Evolutionary conservation across 768 basidiomycete genomes (phyloP).

Genomic region (Cystofilobasidium capitatum): DNA sequence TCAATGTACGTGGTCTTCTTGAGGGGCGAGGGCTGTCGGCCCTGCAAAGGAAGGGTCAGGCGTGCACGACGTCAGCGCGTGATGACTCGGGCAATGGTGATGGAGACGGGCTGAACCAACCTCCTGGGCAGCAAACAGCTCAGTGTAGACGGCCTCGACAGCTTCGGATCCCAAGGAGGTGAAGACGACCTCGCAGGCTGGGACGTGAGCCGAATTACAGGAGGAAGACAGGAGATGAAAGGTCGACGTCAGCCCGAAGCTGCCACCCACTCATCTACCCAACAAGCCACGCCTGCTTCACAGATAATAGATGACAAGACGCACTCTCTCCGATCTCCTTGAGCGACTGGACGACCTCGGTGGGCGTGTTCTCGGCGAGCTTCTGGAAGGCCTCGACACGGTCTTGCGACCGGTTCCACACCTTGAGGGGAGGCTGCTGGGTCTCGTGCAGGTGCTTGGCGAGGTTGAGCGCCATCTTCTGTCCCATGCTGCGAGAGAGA

Average conservation of each 20-base stretch:
- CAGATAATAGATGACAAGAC: constrained; percentile 12
- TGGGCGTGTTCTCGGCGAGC: constrained; percentile 42
- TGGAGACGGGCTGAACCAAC: constrained; percentile 39
- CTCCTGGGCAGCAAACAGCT: constrained; percentile 53
- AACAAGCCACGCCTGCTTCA: neutral
- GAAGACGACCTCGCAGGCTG: constrained; percentile 61
- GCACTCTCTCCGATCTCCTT: constrained; percentile 50
- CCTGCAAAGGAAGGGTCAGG: neutral
- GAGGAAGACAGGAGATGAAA: neutral
- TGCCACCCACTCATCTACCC: neutral
- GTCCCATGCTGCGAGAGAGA: constrained; percentile 61
- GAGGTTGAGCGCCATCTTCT: constrained; percentile 68
- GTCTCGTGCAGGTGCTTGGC: constrained; percentile 45
- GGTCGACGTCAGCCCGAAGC: constrained; percentile 16
- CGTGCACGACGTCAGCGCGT: neutral
- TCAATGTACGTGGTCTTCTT: constrained; percentile 13
- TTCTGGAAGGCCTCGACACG: constrained; percentile 43
- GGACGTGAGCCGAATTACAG: neutral
- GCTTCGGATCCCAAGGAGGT: constrained; percentile 60
- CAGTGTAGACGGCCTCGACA: constrained; percentile 54
- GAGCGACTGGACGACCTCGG: constrained; percentile 51
- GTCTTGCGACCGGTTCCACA: constrained; percentile 62
- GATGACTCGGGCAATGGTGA: neutral
- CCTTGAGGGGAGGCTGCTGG: constrained; percentile 49
- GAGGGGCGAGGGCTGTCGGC: neutral